phyloP scores from a whole-genome alignment of 345 rosid genomes.

The Syzygium oleosum region DNA sequence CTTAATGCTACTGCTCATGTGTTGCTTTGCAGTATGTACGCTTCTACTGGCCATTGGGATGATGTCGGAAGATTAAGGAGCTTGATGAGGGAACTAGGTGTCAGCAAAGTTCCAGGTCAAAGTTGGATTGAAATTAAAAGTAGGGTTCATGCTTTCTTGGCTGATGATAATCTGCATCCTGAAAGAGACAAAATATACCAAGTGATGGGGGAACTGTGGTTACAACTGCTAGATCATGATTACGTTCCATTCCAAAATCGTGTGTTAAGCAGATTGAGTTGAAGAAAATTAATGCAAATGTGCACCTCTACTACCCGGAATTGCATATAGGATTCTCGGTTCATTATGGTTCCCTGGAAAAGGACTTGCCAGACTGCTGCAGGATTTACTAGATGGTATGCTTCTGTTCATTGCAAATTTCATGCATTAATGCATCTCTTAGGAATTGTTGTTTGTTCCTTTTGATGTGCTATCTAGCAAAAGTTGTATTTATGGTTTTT shows the following conservation, averaged over 20 bases:
- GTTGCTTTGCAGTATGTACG: conserved; percentile 52
- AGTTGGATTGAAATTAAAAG: conserved; percentile 69
- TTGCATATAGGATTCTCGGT: neutral
- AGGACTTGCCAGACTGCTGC: neutral
- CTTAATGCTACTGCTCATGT: conserved; percentile 54
- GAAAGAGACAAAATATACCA: conserved; percentile 40
- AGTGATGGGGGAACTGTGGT: conserved; percentile 32
- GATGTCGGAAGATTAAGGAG: conserved; percentile 48
- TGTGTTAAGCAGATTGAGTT: neutral
- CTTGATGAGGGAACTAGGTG: conserved; percentile 44
- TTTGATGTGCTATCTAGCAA: neutral
- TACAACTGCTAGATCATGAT: conserved; percentile 34
- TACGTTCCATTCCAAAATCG: conserved; percentile 11
- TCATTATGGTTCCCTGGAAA: neutral
- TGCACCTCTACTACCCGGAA: neutral
- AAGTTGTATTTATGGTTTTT: neutral
- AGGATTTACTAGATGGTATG: neutral
- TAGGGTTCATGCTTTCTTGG: conserved; percentile 45
- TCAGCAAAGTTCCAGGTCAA: conserved; percentile 62
- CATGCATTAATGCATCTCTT: neutral
- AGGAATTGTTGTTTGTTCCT: neutral
- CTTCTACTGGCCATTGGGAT: conserved; percentile 49
- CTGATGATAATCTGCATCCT: conserved; percentile 53
- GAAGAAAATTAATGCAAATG: neutral
- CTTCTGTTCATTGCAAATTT: neutral